Conservation (phyloP, 306 rosid genomes). For the Pueraria montana region DNA sequence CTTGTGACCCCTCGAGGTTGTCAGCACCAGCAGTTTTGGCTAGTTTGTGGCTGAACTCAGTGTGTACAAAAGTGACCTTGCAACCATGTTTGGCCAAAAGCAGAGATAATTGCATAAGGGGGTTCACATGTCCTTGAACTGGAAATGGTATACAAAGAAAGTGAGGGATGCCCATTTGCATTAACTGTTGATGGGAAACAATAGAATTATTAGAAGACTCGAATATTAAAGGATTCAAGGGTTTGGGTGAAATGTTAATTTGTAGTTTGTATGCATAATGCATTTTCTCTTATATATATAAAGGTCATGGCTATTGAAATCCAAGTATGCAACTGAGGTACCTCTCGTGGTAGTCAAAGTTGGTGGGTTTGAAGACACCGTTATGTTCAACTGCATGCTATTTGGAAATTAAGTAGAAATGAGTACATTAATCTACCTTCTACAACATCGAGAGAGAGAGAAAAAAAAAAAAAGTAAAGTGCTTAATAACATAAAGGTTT, state of each 20-base stretch:
- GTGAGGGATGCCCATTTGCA: slow-evolving; percentile 53
- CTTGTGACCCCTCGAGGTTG: neutral
- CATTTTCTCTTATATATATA: neutral
- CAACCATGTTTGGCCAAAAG: slow-evolving; percentile 51
- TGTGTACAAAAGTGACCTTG: slow-evolving; percentile 54
- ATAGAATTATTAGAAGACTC: neutral
- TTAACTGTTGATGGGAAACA: neutral
- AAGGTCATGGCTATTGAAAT: neutral
- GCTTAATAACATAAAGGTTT: no score
- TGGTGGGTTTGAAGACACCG: neutral
- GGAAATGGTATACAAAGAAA: slow-evolving; percentile 54
- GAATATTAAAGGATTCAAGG: neutral
- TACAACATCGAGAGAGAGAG: no score
- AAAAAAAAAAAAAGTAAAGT: no score
- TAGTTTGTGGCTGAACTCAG: slow-evolving; percentile 43
- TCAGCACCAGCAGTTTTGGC: neutral
- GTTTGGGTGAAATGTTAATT: neutral
- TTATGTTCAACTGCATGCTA: no score
- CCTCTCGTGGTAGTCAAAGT: neutral
- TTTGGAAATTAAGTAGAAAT: no score
- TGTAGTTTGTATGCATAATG: neutral
- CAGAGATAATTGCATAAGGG: slow-evolving; percentile 52
- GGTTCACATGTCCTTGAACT: slow-evolving; percentile 55
- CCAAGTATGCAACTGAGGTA: neutral
- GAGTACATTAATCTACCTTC: no score